Evolutionary conservation across 305 asterid genomes (phyloP).

Genomic region (Petunia hybrid): DNA sequence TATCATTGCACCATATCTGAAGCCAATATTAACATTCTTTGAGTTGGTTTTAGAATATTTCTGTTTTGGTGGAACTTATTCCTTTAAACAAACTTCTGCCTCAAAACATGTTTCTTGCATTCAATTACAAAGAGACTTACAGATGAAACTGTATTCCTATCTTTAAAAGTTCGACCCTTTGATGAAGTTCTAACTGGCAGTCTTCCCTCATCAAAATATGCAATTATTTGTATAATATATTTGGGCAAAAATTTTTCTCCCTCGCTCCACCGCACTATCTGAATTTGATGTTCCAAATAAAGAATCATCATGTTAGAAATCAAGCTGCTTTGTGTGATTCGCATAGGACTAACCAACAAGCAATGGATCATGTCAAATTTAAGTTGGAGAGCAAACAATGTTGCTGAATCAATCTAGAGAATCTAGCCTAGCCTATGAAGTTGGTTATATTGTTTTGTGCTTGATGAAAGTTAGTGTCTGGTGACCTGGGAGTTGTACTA

Average conservation of each 20-base stretch:
- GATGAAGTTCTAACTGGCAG: constrained; percentile 24
- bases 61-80: not conserved
- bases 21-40: not conserved
- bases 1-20: not conserved
- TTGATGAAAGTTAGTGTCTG: constrained; percentile 22
- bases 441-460: not conserved
- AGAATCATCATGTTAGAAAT: constrained; percentile 1
- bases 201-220: constrained; percentile 2
- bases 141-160: not conserved
- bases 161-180: not conserved
- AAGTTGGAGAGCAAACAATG: not conserved
- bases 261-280: not conserved
- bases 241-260: not conserved
- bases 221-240: not conserved
- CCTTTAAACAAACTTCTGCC: not conserved
- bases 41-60: constrained; percentile 5
- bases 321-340: not conserved
- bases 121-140: not conserved
- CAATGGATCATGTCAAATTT: not conserved
- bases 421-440: not conserved
- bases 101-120: constrained; percentile 1
- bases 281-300: not conserved
- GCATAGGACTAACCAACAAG: not conserved
- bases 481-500: constrained; percentile 22
- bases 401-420: constrained; percentile 21